Evolutionary conservation across 768 basidiomycete genomes (phyloP).

Genomic region (Mycena galopus): DNA sequence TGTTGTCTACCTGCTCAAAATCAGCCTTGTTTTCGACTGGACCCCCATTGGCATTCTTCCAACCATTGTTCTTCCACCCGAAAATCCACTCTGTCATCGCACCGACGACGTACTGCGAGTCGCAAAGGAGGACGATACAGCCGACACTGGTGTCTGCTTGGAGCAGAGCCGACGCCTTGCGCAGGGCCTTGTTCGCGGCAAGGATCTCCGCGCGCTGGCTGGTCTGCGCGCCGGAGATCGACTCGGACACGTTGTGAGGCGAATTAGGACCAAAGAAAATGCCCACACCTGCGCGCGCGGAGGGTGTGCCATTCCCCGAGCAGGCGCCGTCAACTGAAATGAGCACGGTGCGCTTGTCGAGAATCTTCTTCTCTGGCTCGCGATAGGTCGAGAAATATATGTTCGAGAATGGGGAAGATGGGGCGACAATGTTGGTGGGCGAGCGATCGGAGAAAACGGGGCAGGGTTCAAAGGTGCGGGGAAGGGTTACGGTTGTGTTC

Average conservation of each 20-base stretch:
- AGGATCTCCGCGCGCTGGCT: constrained; percentile 36
- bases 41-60: constrained; percentile 20
- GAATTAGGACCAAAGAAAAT: constrained; percentile 33
- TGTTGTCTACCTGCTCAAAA: constrained; percentile 18
- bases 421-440: constrained; percentile 19
- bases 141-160: constrained; percentile 1
- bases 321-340: constrained; percentile 32
- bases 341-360: constrained; percentile 28
- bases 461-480: constrained; percentile 30
- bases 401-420: constrained; percentile 27
- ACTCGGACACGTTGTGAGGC: constrained; percentile 29
- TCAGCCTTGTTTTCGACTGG: constrained; percentile 27
- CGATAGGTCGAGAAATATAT: constrained; percentile 18
- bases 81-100: constrained; percentile 35
- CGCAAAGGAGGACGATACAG: constrained; percentile 23
- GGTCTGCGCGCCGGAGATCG: constrained; percentile 27
- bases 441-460: constrained; percentile 6
- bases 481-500: constrained; percentile 26
- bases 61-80: constrained; percentile 33
- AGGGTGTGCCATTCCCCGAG: constrained; percentile 25
- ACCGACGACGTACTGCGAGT: constrained; percentile 31
- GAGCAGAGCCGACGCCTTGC: not conserved
- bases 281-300: constrained; percentile 26
- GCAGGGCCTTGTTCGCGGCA: constrained; percentile 26
- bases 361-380: constrained; percentile 32